These are phyloP conservation scores for Cystobasidium ongulense DNA, from an alignment of 768 basidiomycete species.

Conservation along the genomic window DNA sequence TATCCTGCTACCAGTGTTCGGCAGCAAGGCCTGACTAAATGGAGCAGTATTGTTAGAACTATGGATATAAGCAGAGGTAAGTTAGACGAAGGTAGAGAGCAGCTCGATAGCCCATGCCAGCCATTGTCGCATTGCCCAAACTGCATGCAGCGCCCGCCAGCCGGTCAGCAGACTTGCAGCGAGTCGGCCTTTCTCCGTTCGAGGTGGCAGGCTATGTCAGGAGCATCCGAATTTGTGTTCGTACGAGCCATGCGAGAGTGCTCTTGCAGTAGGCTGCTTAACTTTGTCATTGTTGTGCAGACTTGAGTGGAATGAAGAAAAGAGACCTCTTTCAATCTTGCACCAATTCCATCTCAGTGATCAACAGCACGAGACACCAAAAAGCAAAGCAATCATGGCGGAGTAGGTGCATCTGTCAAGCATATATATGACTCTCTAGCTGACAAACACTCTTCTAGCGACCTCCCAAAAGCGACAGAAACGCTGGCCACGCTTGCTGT, in stretches of 20 bases:
- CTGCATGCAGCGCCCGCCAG: not conserved
- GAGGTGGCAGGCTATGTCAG: no score
- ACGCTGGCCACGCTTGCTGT: constrained; percentile 1
- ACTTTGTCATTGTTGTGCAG: not conserved
- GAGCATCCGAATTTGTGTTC: no score
- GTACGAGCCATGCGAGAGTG: no score
- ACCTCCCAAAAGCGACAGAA: constrained; percentile 20
- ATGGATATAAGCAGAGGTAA: no score
- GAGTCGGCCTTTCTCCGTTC: not conserved
- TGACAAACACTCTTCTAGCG: constrained; percentile 10
- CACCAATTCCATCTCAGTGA: not conserved
- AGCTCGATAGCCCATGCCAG: not conserved
- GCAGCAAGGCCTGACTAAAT: no score
- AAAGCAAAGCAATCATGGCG: constrained; percentile 1
- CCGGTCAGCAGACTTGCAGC: not conserved
- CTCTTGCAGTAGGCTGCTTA: no score
- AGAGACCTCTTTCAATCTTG: not conserved
- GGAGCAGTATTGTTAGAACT: no score
- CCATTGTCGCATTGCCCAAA: not conserved
- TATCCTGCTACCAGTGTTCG: no score
- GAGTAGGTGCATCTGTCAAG: constrained; percentile 4
- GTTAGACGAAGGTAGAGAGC: not conserved
- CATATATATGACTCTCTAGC: not conserved
- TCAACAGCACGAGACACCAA: not conserved
- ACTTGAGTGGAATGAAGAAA: not conserved